Conservation (phyloP, 2,329 filamentous ascomycete genomes). For the Tolypocladium guangdongense region DNA sequence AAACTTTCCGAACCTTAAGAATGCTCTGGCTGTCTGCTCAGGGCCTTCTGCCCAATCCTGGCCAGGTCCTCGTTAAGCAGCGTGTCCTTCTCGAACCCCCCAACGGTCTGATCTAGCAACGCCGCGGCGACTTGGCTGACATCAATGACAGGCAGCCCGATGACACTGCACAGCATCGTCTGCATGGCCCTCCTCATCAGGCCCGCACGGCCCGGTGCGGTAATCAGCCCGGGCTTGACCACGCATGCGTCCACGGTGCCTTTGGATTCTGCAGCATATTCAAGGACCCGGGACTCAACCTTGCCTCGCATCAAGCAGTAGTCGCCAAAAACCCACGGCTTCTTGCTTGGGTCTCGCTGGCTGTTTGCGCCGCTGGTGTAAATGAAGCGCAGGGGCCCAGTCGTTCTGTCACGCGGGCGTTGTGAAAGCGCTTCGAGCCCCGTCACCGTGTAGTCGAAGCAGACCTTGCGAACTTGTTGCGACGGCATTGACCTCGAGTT, state of each 20-base stretch:
- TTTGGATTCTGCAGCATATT: constrained; percentile 25
- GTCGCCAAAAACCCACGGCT: constrained; percentile 22
- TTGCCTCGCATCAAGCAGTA: constrained; percentile 38
- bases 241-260: constrained; percentile 26
- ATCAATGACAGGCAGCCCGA: constrained; percentile 22
- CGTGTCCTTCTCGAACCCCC: constrained; percentile 35
- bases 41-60: constrained; percentile 18
- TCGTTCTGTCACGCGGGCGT: constrained; percentile 8
- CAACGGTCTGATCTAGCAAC: constrained; percentile 30
- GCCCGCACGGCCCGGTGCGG: neutral
- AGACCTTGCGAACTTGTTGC: constrained; percentile 28
- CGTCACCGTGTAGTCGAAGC: constrained; percentile 20
- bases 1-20: too few species aligned
- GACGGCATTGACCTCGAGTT: constrained; percentile 18
- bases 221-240: constrained; percentile 32
- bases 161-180: constrained; percentile 1
- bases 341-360: constrained; percentile 34
- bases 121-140: constrained; percentile 28
- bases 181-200: neutral
- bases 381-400: constrained; percentile 32
- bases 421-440: constrained; percentile 24
- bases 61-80: constrained; percentile 30
- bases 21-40: neutral
- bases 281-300: constrained; percentile 31
- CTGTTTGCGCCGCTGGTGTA: constrained; percentile 36